Base-by-base conservation (phyloP, 179 eudicot genomes). In the Beta macrorhiza region DNA sequence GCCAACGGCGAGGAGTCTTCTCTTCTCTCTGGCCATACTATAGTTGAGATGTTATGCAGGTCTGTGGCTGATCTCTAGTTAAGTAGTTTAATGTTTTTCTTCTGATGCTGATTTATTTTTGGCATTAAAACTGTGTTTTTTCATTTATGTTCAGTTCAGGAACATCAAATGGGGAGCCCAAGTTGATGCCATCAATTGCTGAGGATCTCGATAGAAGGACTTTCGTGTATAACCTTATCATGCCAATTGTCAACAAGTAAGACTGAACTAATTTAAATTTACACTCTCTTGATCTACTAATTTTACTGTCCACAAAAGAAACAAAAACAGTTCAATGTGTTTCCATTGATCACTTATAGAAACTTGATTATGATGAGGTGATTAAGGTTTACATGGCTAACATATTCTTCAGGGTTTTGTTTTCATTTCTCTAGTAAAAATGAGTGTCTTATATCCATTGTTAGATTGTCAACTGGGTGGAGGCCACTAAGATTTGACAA, bases 131-230 rank as follows among this genome's bases (percentile, higher is more conserved):
- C 44, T 47, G n/a, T 16, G 22, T 70, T 44, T 37, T 70, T 71
- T 71, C 57, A 8, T 80, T 2, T 67, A 15, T 72, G 82, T 79
- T 84, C 89, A 93, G 97, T 80, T 93, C 97, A 5, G 97, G 97
- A 29, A 93, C 97, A 15, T 93, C 97, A 2, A 89, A 87, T 61
- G 96, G 96, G 75, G 90, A 91, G 83, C 97, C 93, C 0, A 93
- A 91, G 87, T 64, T 93, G 88, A 87, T 92, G 90, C 97, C 97
- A 15, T 82, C 97, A 7, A 93, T 90, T 79, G 94, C 90, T 0
- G 97, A 93, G 78, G 97, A 93, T 83, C 90, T 93, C 78, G 93
- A 90, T 67, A 91, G 97, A 74, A 87, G 96, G 20, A 90, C 96
- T 64, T 90, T 90, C 68, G 77, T 93, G 53, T 92, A 92, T 67